Conservation (phyloP, 129 eudicot genomes). For the Erigeron canadensis region DNA sequence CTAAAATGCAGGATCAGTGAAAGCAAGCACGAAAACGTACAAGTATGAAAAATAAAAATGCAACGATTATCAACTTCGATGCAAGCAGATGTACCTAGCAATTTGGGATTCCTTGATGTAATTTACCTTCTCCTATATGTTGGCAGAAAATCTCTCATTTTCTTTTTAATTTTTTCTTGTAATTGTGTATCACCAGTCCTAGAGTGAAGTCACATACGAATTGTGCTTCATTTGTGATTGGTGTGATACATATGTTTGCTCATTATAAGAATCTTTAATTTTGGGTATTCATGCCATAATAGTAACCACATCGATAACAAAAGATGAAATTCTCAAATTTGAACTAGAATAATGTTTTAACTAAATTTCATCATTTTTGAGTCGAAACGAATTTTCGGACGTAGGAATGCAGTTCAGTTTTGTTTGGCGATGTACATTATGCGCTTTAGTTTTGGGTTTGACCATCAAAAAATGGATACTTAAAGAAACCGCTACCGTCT, state of each 20-base stretch:
- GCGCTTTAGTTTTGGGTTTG: too few species aligned
- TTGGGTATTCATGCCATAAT: not conserved
- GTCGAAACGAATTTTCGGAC: not conserved
- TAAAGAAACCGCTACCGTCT: too few species aligned
- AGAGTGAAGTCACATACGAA: constrained; percentile 16
- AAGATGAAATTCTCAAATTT: too few species aligned
- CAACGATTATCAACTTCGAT: constrained; percentile 29
- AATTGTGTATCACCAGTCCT: constrained; percentile 8
- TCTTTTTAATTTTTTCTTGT: constrained; percentile 9
- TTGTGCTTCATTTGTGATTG: constrained; percentile 18
- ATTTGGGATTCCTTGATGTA: constrained; percentile 25
- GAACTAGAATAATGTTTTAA: too few species aligned
- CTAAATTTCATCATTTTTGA: not conserved
- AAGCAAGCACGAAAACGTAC: constrained; percentile 6
- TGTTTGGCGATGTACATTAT: too few species aligned
- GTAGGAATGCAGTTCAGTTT: not conserved
- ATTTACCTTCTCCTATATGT: constrained; percentile 20
- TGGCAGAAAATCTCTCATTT: constrained; percentile 22
- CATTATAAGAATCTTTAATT: constrained; percentile 2
- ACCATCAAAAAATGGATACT: too few species aligned
- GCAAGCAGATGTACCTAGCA: constrained; percentile 30
- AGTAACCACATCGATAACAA: too few species aligned
- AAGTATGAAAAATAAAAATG: constrained; percentile 40
- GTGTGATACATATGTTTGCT: constrained; percentile 9
- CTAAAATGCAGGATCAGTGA: constrained; percentile 41